A percentile compares a stretch with the other conserved stretches of the same genome.
Evolutionary conservation across 1,284 basidiomycete genomes (phyloP).

Genomic region (Melampsora abietis-canadensis): DNA sequence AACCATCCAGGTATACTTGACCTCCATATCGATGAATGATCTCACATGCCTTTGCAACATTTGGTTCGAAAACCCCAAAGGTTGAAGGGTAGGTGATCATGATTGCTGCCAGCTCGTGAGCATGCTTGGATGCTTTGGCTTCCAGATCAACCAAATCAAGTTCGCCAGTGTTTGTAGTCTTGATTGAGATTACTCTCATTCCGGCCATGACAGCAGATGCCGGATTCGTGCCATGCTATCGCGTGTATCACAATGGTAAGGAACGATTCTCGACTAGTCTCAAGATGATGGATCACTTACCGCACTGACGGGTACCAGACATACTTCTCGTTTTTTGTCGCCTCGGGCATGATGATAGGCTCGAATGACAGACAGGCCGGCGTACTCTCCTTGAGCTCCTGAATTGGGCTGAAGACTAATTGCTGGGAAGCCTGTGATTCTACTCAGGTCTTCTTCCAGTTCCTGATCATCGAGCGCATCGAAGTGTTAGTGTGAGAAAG

Average conservation of each 20-base stretch:
- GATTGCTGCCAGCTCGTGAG: constrained; percentile 86
- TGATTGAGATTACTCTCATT: constrained; percentile 89
- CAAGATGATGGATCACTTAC: constrained; percentile 76
- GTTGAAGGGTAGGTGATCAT: constrained; percentile 98
- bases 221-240: constrained; percentile 48
- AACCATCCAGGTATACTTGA: constrained; percentile 93
- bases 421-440: constrained; percentile 89
- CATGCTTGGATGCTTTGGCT: constrained; percentile 83
- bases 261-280: constrained; percentile 68
- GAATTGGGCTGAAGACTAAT: constrained; percentile 97
- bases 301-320: constrained; percentile 80
- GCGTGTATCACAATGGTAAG: constrained; percentile 7
- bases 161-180: constrained; percentile 79
- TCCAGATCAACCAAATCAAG: constrained; percentile 82
- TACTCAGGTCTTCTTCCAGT: constrained; percentile 83
- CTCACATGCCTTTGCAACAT: constrained; percentile 81
- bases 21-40: constrained; percentile 93
- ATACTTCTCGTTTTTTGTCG: constrained; percentile 81
- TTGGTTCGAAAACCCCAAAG: constrained; percentile 93
- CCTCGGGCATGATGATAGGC: constrained; percentile 89
- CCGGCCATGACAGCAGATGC: constrained; percentile 91
- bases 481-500: not conserved
- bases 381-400: constrained; percentile 91
- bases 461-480: constrained; percentile 59
- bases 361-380: constrained; percentile 85